These are phyloP conservation scores for Arthroderma uncinatum DNA, from an alignment of 2,329 filamentous ascomycete species.

Conservation along the genomic window DNA sequence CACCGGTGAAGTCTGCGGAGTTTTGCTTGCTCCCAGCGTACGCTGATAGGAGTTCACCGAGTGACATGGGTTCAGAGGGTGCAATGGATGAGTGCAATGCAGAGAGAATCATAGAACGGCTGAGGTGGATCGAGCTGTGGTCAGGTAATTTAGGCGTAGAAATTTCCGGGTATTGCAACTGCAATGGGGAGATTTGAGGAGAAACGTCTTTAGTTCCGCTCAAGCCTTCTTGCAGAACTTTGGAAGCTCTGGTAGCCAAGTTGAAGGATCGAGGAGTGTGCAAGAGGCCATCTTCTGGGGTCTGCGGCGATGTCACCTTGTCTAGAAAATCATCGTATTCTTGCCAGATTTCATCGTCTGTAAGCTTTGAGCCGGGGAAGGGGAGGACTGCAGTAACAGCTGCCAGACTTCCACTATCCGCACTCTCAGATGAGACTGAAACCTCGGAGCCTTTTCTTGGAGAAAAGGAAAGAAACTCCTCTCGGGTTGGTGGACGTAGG, in stretches of 20 bases:
- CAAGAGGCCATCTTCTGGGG: constrained; percentile 20
- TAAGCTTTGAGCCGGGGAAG: constrained; percentile 48
- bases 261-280: constrained; percentile 22
- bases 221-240: constrained; percentile 28
- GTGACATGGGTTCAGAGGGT: constrained; percentile 43
- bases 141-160: constrained; percentile 17
- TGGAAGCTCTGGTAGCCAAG: constrained; percentile 30
- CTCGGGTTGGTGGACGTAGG: constrained; percentile 8
- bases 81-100: constrained; percentile 40
- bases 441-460: constrained; percentile 60
- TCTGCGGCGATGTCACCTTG: constrained; percentile 46
- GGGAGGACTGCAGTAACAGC: constrained; percentile 58
- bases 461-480: constrained; percentile 65
- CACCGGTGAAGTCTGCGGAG: constrained; percentile 8
- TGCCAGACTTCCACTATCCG: constrained; percentile 40
- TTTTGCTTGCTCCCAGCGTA: constrained; percentile 32
- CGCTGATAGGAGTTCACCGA: constrained; percentile 44
- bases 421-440: constrained; percentile 52
- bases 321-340: constrained; percentile 86
- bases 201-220: constrained; percentile 13
- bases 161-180: not conserved
- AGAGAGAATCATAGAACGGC: constrained; percentile 42
- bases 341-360: constrained; percentile 84
- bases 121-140: constrained; percentile 31
- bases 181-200: constrained; percentile 17